A percentile compares a stretch with the other conserved stretches of the same genome.
Conservation (phyloP, 176 grass and related monocot genomes). For the Avena eriantha region DNA sequence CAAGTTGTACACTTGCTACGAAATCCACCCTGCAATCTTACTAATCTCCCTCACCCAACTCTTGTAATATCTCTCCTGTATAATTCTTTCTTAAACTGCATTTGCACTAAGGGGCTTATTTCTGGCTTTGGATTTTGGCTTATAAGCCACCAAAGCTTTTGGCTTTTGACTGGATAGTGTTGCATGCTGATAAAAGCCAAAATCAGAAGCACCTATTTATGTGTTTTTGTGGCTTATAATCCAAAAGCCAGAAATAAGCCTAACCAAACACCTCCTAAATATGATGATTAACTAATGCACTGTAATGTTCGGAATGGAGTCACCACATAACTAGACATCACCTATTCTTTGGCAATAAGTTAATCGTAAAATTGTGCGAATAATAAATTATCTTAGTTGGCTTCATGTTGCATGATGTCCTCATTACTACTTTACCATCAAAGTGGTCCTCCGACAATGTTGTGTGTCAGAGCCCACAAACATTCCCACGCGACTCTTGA, state of each 20-base stretch:
- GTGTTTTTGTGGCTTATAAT: too few species aligned
- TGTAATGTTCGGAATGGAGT: not conserved
- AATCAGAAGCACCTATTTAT: too few species aligned
- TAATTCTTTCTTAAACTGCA: not conserved
- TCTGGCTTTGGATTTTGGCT: too few species aligned
- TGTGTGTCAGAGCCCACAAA: constrained; percentile 24
- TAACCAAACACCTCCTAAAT: not conserved
- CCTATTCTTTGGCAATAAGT: constrained; percentile 21
- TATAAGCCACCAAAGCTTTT: too few species aligned
- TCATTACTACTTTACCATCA: constrained; percentile 8
- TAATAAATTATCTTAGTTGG: constrained; percentile 34
- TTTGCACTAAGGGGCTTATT: not conserved
- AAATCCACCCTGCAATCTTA: constrained; percentile 22
- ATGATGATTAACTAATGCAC: constrained; percentile 34
- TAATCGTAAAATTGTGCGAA: not conserved
- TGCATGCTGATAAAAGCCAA: too few species aligned
- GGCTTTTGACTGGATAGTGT: too few species aligned
- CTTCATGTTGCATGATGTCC: constrained; percentile 29
- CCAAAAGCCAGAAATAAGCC: too few species aligned
- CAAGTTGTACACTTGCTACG: constrained; percentile 26
- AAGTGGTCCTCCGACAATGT: constrained; percentile 27
- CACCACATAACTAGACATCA: not conserved
- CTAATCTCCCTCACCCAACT: not conserved
- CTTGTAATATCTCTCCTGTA: not conserved
- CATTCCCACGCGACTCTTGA: constrained; percentile 3